These are phyloP conservation scores for Pyrenophora seminiperda DNA, from an alignment of 2,329 filamentous ascomycete genomes.

Conservation along the genomic window DNA sequence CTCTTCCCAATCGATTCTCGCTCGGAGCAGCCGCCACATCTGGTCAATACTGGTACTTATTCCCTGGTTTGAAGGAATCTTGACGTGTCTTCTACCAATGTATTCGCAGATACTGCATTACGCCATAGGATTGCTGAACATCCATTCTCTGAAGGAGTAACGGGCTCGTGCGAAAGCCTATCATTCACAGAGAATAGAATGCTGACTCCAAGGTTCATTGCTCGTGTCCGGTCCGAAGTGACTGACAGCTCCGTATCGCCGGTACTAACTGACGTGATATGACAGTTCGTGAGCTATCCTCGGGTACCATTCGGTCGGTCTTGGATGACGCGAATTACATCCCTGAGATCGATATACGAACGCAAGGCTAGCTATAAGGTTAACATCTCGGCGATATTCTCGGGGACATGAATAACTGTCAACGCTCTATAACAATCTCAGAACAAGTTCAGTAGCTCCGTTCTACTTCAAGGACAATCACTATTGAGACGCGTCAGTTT, in stretches of 20 bases:
- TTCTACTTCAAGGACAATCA: slow-evolving; percentile 7
- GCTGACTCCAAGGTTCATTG: slow-evolving; percentile 11
- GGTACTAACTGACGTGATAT: background rate
- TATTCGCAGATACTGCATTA: background rate
- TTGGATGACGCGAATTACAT: slow-evolving; percentile 6
- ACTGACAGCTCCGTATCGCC: background rate
- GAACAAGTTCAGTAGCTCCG: slow-evolving; percentile 4
- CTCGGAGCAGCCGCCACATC: background rate
- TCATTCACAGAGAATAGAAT: slow-evolving; percentile 9
- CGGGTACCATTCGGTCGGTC: background rate
- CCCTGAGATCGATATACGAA: slow-evolving; percentile 4
- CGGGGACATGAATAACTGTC: slow-evolving; percentile 8
- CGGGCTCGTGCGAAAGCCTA: background rate
- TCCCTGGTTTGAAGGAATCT: background rate
- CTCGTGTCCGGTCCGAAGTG: slow-evolving; percentile 2
- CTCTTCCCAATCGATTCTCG: background rate
- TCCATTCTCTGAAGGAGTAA: slow-evolving; percentile 1
- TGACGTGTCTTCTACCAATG: slow-evolving; percentile 7
- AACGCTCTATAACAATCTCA: slow-evolving; percentile 9
- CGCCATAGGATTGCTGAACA: slow-evolving; percentile 1
- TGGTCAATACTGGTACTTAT: background rate
- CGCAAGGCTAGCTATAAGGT: background rate
- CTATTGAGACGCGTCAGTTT: background rate
- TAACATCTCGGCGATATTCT: slow-evolving; percentile 5
- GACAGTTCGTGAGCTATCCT: background rate